Evolutionary conservation across 495 filamentous ascomycete genomes (phyloP), one percentile per base, ranked within the genome.

Genomic region (Chlorociboria aeruginascens): DNA sequence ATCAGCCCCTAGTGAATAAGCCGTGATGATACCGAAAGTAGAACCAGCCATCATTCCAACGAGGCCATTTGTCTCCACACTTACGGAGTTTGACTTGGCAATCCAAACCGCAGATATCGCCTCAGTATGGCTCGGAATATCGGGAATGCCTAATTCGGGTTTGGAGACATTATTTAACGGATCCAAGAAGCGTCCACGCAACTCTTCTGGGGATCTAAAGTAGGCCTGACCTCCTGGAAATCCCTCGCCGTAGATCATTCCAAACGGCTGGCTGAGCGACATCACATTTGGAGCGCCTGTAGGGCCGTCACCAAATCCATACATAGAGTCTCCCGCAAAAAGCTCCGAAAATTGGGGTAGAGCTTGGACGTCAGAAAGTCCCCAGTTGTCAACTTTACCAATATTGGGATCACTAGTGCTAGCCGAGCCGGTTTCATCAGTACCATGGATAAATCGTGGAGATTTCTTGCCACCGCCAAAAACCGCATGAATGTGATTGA

Each of bases 101-200:
- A 97, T 88, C 93, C 93, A 98, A 6, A 95, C 79, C 14, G 78
- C 74, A 56, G 81, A 85, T 36, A 89, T 67, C 7, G 80, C 74
- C 32, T 86, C 80, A 1, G 62, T 64, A 32, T 69, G 66, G 42
- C 61, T 67, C 8, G 81, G 75, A 43, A 89, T 66, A 32, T 77
- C 75, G 8, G 89, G 89, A 16, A 94, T 85, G 40, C 87, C 87
- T 20, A 77, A 66, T 36, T 75, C 56, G 33, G 63, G 33, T 57
- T 69, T 35, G 45, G 72, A 63, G 56, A 67, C 54, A 45, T 73
- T 55, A 10, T 68, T 63, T 48, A 72, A 77, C 40, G 69, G 64
- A 25, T 67, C 72, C 32, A 95, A 63, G 48, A 83, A 84, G 12
- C 81, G 83, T n/a, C 88, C 87, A 34, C 84, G 76, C 63, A 79